Conservation (phyloP, 179 eudicot species). For the Gypsophila paniculata region DNA sequence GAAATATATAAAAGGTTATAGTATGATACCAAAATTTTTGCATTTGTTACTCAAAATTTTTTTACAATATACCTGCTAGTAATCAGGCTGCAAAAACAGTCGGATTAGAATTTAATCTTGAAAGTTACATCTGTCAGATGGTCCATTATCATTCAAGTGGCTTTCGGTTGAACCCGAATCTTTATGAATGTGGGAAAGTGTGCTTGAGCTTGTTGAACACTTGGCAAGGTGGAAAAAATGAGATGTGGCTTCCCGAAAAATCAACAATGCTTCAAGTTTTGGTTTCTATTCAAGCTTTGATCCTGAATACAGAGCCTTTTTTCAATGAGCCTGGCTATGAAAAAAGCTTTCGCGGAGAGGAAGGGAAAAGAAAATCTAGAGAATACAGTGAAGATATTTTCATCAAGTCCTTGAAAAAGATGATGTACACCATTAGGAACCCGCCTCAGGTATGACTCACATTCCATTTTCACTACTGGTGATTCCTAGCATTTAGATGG, state of each 20-base stretch:
- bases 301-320: slow-evolving; percentile 57
- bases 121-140: slow-evolving; percentile 34
- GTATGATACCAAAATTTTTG: too few species aligned
- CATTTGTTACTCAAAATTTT: too few species aligned
- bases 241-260: slow-evolving; percentile 61
- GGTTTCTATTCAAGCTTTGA: slow-evolving; percentile 73
- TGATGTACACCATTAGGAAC: slow-evolving; percentile 56
- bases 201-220: slow-evolving; percentile 79
- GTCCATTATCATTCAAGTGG: slow-evolving; percentile 65
- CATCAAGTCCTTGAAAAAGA: slow-evolving; percentile 60
- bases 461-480: background rate
- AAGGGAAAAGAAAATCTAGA: slow-evolving; percentile 42
- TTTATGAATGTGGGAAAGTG: slow-evolving; percentile 66
- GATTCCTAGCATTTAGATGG: background rate
- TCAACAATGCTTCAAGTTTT: slow-evolving; percentile 85
- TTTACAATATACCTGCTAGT: too few species aligned
- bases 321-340: slow-evolving; percentile 70
- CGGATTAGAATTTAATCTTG: background rate
- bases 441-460: slow-evolving; percentile 63
- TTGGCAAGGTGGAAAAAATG: slow-evolving; percentile 53
- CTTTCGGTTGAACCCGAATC: slow-evolving; percentile 63
- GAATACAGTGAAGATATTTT: slow-evolving; percentile 53
- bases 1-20: too few species aligned
- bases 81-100: background rate
- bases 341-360: slow-evolving; percentile 25